A percentile compares a stretch with the other conserved stretches of the same genome.
Evolutionary conservation across 306 rosid species (phyloP).

Genomic region (Astragalus glycyphyllos): DNA sequence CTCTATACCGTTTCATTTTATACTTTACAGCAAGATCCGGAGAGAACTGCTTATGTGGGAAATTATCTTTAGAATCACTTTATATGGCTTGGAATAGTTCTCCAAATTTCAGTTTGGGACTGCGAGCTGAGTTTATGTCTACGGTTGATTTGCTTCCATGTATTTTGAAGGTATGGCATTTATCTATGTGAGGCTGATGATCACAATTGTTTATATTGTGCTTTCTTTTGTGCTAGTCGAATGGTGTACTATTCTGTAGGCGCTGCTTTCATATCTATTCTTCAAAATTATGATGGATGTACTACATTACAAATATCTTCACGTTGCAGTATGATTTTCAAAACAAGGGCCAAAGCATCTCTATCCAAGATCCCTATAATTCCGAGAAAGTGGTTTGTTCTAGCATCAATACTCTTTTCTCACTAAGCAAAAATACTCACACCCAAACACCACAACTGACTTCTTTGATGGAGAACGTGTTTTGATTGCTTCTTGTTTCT

Average conservation of each 20-base stretch:
- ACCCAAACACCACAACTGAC: not conserved
- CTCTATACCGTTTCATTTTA: slow-evolving; percentile 38
- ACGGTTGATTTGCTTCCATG: slow-evolving; percentile 68
- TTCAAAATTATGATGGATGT: slow-evolving; percentile 31
- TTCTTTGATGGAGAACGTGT: slow-evolving; percentile 27
- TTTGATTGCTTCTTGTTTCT: slow-evolving; percentile 42
- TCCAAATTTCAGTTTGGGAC: slow-evolving; percentile 64
- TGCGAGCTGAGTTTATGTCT: slow-evolving; percentile 63
- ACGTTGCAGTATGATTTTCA: slow-evolving; percentile 63
- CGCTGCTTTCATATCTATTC: slow-evolving; percentile 18
- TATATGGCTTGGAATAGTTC: slow-evolving; percentile 62
- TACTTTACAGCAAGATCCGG: slow-evolving; percentile 59
- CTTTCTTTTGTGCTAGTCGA: slow-evolving; percentile 38
- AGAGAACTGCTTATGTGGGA: slow-evolving; percentile 67
- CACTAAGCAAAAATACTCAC: slow-evolving; percentile 29
- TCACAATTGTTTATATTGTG: slow-evolving; percentile 14
- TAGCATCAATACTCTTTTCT: slow-evolving; percentile 32
- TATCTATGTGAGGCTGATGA: slow-evolving; percentile 22
- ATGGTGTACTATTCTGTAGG: slow-evolving; percentile 24
- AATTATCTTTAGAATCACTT: slow-evolving; percentile 67
- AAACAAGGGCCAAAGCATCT: slow-evolving; percentile 60
- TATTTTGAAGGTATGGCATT: slow-evolving; percentile 64
- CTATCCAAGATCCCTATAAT: slow-evolving; percentile 57
- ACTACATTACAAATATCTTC: slow-evolving; percentile 19
- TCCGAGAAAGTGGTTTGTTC: slow-evolving; percentile 62